Percentiles rank a stretch among this genome's conserved stretches.
phyloP scores from a whole-genome alignment of 1,284 basidiomycete species.

The Peniophora sp. region DNA sequence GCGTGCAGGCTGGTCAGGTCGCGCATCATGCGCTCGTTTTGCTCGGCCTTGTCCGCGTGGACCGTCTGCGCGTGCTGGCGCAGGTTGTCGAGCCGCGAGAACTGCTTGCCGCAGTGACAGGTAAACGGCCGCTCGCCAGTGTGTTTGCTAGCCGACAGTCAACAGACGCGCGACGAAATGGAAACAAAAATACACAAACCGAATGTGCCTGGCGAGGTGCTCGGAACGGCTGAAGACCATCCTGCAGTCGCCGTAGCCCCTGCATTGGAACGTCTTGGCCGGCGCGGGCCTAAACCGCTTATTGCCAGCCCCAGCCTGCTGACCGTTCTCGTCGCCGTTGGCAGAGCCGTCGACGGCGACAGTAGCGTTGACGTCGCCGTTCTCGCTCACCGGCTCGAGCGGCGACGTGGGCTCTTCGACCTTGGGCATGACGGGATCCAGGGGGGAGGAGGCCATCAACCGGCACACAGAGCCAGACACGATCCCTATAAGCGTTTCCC shows the following conservation, averaged over 20 bases:
- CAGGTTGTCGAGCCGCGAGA: constrained; percentile 93
- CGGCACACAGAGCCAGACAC: background rate
- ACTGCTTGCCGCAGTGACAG: constrained; percentile 93
- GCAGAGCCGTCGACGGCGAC: background rate
- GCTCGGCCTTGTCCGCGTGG: constrained; percentile 82
- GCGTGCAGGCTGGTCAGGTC: constrained; percentile 84
- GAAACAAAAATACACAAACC: constrained; percentile 42
- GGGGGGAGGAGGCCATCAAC: background rate
- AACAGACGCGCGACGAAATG: constrained; percentile 14
- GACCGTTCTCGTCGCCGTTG: constrained; percentile 1
- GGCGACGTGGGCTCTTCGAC: background rate
- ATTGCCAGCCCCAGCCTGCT: constrained; percentile 21
- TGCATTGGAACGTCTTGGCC: constrained; percentile 91
- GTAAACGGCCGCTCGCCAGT: constrained; percentile 94
- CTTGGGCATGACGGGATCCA: background rate
- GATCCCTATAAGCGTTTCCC: background rate
- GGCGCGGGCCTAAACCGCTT: constrained; percentile 72
- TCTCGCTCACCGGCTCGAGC: too few relatives aligned
- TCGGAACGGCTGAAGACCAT: constrained; percentile 96
- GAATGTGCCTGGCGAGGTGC: constrained; percentile 91
- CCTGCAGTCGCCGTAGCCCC: constrained; percentile 89
- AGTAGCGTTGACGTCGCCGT: background rate
- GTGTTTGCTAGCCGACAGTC: constrained; percentile 66
- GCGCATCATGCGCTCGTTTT: constrained; percentile 90
- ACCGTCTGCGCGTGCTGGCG: constrained; percentile 95